phyloP scores from a whole-genome alignment of 371 early-diverging fungal species.

The Mortierella sp. region DNA sequence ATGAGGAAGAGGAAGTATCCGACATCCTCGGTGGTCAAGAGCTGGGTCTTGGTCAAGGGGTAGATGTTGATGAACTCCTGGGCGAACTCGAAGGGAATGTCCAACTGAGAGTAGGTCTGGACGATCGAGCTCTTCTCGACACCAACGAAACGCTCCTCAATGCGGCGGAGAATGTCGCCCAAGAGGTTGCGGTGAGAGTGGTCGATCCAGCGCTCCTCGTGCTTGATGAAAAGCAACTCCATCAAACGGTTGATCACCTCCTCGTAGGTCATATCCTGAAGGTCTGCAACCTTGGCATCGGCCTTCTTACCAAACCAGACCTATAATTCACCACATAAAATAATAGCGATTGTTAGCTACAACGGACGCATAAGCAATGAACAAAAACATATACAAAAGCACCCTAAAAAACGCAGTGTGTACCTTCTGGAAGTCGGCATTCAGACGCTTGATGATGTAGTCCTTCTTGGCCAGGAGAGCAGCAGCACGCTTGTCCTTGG shows the following conservation, averaged over 20 bases:
- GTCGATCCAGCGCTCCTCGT: conserved; percentile 92
- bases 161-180: conserved; percentile 90
- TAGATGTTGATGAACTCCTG: conserved; percentile 86
- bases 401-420: too few relatives aligned
- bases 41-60: conserved; percentile 81
- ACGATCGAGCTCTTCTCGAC: conserved; percentile 70
- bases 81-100: conserved; percentile 76
- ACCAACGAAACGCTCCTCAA: conserved; percentile 92
- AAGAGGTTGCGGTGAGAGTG: conserved; percentile 83
- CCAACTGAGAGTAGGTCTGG: conserved; percentile 80
- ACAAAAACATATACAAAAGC: neutral
- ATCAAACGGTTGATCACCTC: conserved; percentile 90
- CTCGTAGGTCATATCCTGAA: conserved; percentile 94
- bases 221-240: conserved; percentile 85
- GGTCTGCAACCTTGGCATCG: conserved; percentile 80
- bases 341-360: neutral
- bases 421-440: conserved; percentile 90
- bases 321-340: conserved; percentile 58
- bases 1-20: conserved; percentile 90
- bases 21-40: conserved; percentile 93
- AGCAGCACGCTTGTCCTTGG: conserved; percentile 89
- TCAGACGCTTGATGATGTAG: conserved; percentile 92
- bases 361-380: neutral
- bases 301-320: conserved; percentile 96
- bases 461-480: conserved; percentile 90